Evolutionary conservation across 1,139 yeast genomes (phyloP).

Genomic region (Sugiyamaella neomexicana): DNA sequence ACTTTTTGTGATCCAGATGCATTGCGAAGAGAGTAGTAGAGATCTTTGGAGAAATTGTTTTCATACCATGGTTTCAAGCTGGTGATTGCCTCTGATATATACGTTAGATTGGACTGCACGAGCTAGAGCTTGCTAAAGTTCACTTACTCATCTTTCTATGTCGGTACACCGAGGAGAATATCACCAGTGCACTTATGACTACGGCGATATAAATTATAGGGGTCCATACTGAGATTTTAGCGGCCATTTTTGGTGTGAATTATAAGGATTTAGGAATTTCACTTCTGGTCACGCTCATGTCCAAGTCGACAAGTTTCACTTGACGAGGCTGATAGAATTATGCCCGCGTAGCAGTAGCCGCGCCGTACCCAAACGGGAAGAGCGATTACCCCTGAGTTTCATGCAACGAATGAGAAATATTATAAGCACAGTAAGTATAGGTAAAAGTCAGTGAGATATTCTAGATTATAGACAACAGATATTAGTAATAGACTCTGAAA

Average conservation of each 20-base stretch:
- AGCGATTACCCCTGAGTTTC: neutral
- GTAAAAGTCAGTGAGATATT: neutral
- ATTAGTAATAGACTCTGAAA: too few species aligned
- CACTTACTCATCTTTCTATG: slow-evolving; percentile 49
- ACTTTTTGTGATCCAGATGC: slow-evolving; percentile 51
- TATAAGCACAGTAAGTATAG: neutral
- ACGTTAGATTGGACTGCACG: too few species aligned
- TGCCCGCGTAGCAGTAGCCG: neutral
- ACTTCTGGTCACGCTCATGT: neutral
- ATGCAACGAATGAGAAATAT: neutral
- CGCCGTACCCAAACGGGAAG: neutral
- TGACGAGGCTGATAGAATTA: neutral
- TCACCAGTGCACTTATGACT: slow-evolving; percentile 63
- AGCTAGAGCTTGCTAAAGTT: too few species aligned
- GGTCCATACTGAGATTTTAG: slow-evolving; percentile 69
- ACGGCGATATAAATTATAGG: slow-evolving; percentile 80
- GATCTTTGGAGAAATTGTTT: slow-evolving; percentile 62
- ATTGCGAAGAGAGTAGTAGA: slow-evolving; percentile 61
- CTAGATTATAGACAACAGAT: too few species aligned
- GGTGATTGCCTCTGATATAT: slow-evolving; percentile 47
- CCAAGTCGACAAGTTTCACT: neutral
- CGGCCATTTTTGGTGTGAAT: slow-evolving; percentile 33
- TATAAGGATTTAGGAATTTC: too few species aligned
- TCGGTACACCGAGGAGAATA: slow-evolving; percentile 75
- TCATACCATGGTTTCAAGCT: slow-evolving; percentile 68